These are phyloP conservation scores for Xylaria longipes DNA, from an alignment of 495 filamentous ascomycete genomes.

Conservation along the genomic window DNA sequence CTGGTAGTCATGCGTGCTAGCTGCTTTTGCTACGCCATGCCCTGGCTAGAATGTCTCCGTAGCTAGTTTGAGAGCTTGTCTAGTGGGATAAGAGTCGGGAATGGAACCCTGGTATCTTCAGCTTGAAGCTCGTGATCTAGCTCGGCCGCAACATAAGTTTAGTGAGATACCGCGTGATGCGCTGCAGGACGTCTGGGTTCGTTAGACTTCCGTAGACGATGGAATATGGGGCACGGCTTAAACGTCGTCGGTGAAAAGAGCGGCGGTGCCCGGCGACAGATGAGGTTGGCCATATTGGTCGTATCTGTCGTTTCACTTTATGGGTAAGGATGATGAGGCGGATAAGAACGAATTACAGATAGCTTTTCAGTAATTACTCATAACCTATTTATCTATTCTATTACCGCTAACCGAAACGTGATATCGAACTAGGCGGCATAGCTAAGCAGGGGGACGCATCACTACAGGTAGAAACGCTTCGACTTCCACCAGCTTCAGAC, in stretches of 20 bases:
- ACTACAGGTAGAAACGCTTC: background rate
- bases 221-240: background rate
- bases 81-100: background rate
- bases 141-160: background rate
- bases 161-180: background rate
- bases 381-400: background rate
- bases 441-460: background rate
- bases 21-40: background rate
- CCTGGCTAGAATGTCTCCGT: background rate
- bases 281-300: background rate
- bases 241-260: background rate
- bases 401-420: background rate
- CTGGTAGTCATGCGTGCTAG: background rate
- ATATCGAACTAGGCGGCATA: background rate
- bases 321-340: background rate
- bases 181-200: background rate
- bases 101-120: background rate
- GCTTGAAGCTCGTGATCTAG: constrained; percentile 1
- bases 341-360: background rate
- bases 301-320: background rate
- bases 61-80: background rate
- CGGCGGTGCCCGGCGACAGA: no score
- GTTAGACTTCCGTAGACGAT: background rate
- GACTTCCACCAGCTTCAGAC: background rate
- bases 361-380: background rate